phyloP scores from a whole-genome alignment of 2,329 filamentous ascomycete species.

The Fusarium sp. region DNA sequence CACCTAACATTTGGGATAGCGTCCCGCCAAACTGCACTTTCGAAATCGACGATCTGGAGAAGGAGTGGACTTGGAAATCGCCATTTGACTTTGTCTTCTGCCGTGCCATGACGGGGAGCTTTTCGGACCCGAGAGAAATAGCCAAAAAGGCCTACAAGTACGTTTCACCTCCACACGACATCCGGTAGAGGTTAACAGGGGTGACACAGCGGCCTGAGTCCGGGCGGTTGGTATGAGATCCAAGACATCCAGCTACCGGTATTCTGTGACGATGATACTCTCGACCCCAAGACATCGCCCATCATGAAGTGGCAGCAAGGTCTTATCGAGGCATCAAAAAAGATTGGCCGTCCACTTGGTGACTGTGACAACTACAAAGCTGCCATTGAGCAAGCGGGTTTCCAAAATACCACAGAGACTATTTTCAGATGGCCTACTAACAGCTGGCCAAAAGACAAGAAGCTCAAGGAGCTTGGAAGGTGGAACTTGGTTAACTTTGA shows the following conservation, averaged over 20 bases:
- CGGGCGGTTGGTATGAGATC: conserved; percentile 27
- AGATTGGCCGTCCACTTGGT: conserved; percentile 27
- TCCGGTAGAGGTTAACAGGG: background rate
- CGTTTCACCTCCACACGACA: fast-evolving
- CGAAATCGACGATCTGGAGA: conserved; percentile 26
- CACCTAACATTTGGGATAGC: background rate
- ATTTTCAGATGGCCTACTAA: conserved; percentile 37
- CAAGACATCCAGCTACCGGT: conserved; percentile 29
- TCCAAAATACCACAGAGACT: conserved; percentile 24
- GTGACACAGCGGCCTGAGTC: background rate
- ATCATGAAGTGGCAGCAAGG: conserved; percentile 22
- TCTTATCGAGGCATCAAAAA: conserved; percentile 22
- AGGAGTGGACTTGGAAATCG: conserved; percentile 23
- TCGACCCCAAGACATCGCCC: background rate
- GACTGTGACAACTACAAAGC: conserved; percentile 30
- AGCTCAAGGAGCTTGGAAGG: conserved; percentile 28
- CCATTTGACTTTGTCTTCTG: conserved; percentile 28
- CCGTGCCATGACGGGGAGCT: conserved; percentile 30
- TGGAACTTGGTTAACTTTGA: conserved; percentile 30
- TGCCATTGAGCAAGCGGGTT: conserved; percentile 16
- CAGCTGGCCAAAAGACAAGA: conserved; percentile 22
- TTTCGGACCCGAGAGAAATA: background rate
- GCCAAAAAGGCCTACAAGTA: conserved; percentile 9
- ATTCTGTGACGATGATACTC: conserved; percentile 14
- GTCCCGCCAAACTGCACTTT: conserved; percentile 24